Base-by-base conservation (phyloP, 2,329 filamentous ascomycete species). In the Bipolaris zeicola region DNA sequence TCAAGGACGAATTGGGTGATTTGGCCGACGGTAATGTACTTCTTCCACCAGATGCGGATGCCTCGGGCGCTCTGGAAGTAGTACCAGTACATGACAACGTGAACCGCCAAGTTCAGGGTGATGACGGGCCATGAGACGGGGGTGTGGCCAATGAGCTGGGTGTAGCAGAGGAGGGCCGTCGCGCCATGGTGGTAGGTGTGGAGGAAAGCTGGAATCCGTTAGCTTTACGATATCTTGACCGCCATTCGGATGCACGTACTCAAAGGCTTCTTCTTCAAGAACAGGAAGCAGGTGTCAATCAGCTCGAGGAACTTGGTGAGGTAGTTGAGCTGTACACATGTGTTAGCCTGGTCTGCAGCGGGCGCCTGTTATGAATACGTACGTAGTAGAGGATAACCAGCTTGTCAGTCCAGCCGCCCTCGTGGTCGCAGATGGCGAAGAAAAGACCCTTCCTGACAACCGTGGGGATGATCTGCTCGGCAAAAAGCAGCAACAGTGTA, bases 61-160 rank as follows among this genome's bases (percentile, higher is more conserved):
- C 95, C 95, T 69, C 94, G 92, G 52, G 94, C 93, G 74, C 91
- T 94, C 85, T 98, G 94, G 89, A 98, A 98, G 87, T 98, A 98
- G 88, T 98, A 98, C 93, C 93, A 97, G 89, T 98, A 98, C 94
- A 98, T 98, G 76, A 97, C 90, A 57, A 98, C 94, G 81, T 98
- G 94, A 52, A 98, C 94, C 63, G 87, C 87, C 74, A 98, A 81
- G 85, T 98, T 98, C 70, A 98, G 87, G 51, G 87, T 89, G 76
- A 98, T 98, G 61, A 89, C 88, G 53, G 96, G 91, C 94, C 94
- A 98, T 59, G 93, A 96, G 55, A 98, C 94, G 41, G 94, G 86
- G 43, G 94, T 98, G 73, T 91, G 87, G 67, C 94, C 94, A 72
- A 96, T 89, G 65, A 98, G 87, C 82, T 98, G 94, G 54, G 92